Evolutionary conservation across 495 filamentous ascomycete genomes (phyloP), one percentile per base, ranked within the genome.

Genomic region (Acidiella bohemica): DNA sequence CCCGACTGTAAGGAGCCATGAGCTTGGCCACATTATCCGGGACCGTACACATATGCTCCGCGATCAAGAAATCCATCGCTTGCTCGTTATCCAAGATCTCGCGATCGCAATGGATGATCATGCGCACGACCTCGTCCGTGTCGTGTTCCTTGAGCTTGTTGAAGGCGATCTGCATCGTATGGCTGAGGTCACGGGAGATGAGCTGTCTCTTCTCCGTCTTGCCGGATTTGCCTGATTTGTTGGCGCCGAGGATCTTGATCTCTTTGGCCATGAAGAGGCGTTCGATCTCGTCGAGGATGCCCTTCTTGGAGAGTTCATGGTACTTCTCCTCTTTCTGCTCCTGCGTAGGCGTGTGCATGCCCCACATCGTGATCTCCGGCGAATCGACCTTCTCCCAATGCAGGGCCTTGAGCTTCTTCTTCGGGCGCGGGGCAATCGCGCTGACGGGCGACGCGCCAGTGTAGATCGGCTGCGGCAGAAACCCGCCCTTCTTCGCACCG

Each of bases 311-410:
- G 35, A 97, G 69, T 50, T 97, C 90, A 14, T 77, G 75, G 55
- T 95, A 96, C 58, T 95, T 93, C 55, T 92, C 80, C 65, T 97
- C 92, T 55, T 84, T 84, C 45, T 76, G 81, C 55, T 88, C 75
- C 11, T 70, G 66, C 6, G 83, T 90, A 9, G 81, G 79, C 19
- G 81, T 75, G 58, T 93, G 84, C 12, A 74, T 65, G 27, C 90
- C 90, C 92, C 92, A 97, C 45, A 96, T 84, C 24, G 90, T 96
- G 26, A 88, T 84, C 56, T 93, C 78, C 12, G 85, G 82, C 36
- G 84, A 70, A 59, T 97, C 90, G 26, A 97, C 81, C 63, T 97
- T 97, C 56, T 97, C 90, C 90, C 90, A 97, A 65, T 97, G 90
- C 46, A 97, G 72, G 25, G 90, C 87, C 73, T 97, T 97, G 53